Conservation (phyloP, 805 yeast species). For the Schizosaccharomyces lindneri region DNA sequence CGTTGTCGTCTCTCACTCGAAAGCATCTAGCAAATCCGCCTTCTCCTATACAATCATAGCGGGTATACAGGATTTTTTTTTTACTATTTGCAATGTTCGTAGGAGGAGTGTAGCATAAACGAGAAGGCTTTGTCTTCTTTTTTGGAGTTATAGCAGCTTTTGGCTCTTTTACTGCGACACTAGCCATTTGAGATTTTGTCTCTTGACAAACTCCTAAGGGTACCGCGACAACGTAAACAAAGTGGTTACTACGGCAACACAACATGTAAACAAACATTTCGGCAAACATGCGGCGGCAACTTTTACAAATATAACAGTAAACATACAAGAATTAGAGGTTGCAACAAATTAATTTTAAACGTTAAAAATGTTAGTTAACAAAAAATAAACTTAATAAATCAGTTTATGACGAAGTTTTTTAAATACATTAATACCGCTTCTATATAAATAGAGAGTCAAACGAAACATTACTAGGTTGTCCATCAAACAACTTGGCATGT, state of each 20-base stretch:
- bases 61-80: neutral
- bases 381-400: too few species aligned
- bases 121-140: neutral
- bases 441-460: too few species aligned
- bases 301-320: too few species aligned
- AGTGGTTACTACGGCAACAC: neutral
- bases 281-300: too few species aligned
- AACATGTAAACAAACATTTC: neutral
- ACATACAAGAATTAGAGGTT: too few species aligned
- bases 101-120: constrained; percentile 2
- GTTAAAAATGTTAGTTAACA: too few species aligned
- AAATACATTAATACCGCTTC: too few species aligned
- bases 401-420: too few species aligned
- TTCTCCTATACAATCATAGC: constrained; percentile 3
- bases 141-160: neutral
- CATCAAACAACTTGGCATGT: too few species aligned
- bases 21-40: constrained; percentile 98
- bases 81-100: neutral
- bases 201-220: neutral
- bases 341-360: too few species aligned
- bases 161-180: neutral
- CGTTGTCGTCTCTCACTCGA: constrained; percentile 78
- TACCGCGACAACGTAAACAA: neutral
- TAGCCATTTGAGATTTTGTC: neutral
- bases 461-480: too few species aligned